A percentile compares a stretch with the other conserved stretches of the same genome.
Evolutionary conservation across 208 protist genomes (phyloP).

Genomic region (Crithidia fasciculata): DNA sequence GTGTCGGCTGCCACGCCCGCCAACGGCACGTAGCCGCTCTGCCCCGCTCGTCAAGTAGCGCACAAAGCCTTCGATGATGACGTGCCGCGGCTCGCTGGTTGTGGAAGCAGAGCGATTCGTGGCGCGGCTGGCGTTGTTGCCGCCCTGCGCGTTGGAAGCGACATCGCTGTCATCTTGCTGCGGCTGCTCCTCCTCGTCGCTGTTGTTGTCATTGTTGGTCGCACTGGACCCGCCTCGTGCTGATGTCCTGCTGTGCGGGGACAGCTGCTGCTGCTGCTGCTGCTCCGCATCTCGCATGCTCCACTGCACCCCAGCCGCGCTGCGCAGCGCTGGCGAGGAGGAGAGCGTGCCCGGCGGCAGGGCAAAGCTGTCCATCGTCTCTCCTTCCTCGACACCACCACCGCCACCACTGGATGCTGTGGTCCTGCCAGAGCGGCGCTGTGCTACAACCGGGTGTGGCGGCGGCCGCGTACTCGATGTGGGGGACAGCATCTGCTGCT

Average conservation of each 20-base stretch:
- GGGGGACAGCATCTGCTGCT: background rate
- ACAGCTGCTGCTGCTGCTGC: slow-evolving; percentile 16
- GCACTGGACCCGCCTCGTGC: background rate
- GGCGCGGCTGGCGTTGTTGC: background rate
- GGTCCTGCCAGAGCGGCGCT: slow-evolving; percentile 2
- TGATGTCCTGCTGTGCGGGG: background rate
- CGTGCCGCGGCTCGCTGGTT: slow-evolving; percentile 25
- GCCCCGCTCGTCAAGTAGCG: slow-evolving; percentile 22
- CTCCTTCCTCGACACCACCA: slow-evolving; percentile 3
- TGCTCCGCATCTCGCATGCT: slow-evolving; percentile 25
- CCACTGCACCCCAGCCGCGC: slow-evolving; percentile 12
- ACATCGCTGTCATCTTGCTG: slow-evolving; percentile 12
- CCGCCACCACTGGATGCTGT: background rate
- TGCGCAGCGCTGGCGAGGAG: slow-evolving; percentile 18
- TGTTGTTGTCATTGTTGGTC: background rate
- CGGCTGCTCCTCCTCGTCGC: background rate
- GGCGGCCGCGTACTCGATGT: background rate
- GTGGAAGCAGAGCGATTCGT: slow-evolving; percentile 6
- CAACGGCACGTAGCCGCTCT: slow-evolving; percentile 22
- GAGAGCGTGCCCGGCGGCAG: slow-evolving; percentile 26
- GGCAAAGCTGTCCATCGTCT: slow-evolving; percentile 19
- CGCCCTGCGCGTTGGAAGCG: background rate
- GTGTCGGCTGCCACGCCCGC: background rate
- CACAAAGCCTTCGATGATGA: slow-evolving; percentile 34
- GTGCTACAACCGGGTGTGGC: background rate